Evolutionary conservation across 371 early-diverging fungal genomes (phyloP).

Genomic region (Gilbertella persicaria): DNA sequence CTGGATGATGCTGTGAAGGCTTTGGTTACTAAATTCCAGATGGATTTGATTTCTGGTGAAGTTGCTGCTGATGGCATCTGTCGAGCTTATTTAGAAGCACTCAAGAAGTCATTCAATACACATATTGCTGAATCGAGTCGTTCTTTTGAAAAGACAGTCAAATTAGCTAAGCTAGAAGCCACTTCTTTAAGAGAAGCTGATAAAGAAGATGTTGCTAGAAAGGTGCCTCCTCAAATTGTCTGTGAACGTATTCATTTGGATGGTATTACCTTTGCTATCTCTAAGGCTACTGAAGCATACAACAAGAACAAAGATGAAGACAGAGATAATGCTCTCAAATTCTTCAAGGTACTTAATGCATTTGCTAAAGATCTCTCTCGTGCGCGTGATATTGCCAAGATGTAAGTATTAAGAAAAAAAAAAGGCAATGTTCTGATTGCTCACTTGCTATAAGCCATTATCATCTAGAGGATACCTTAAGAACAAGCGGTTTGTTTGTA

Average conservation of each 20-base stretch:
- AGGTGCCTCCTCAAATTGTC: slow-evolving; percentile 29
- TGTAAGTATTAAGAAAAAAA: slow-evolving; percentile 29
- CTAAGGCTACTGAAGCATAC: slow-evolving; percentile 34
- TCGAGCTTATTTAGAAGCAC: slow-evolving; percentile 36
- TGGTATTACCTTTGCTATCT: slow-evolving; percentile 35
- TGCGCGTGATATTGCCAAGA: slow-evolving; percentile 47
- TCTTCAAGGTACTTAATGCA: slow-evolving; percentile 40
- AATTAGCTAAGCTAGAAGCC: slow-evolving; percentile 33
- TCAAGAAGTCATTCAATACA: slow-evolving; percentile 45
- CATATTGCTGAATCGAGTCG: slow-evolving; percentile 24
- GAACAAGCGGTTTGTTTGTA: slow-evolving; percentile 21
- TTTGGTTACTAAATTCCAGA: slow-evolving; percentile 44
- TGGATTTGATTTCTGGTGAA: slow-evolving; percentile 27
- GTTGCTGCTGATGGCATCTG: slow-evolving; percentile 32
- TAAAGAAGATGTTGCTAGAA: slow-evolving; percentile 18
- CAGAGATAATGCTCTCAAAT: slow-evolving; percentile 31
- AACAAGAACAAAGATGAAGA: slow-evolving; percentile 25
- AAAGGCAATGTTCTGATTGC: neutral
- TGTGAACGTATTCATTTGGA: slow-evolving; percentile 43
- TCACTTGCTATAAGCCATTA: slow-evolving; percentile 37
- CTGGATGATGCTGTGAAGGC: slow-evolving; percentile 54
- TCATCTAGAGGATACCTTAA: slow-evolving; percentile 35
- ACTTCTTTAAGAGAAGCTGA: slow-evolving; percentile 26
- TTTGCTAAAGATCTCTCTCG: slow-evolving; percentile 36
- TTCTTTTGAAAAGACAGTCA: slow-evolving; percentile 39